phyloP scores from a whole-genome alignment of 352 stramenopile genomes.

The Aphanomyces invadans region DNA sequence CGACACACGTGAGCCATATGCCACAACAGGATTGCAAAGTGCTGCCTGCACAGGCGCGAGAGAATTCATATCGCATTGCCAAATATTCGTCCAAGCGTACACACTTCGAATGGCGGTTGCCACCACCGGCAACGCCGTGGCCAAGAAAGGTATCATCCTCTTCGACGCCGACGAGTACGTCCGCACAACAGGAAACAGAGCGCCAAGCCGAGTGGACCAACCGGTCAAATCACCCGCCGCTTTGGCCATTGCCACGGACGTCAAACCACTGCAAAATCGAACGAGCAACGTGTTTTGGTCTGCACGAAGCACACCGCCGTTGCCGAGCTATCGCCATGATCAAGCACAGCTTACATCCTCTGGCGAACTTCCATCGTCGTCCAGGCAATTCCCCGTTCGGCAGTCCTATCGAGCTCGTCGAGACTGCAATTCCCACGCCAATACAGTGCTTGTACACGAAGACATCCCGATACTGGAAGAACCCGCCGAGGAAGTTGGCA shows the following conservation, averaged over 20 bases:
- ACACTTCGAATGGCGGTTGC: neutral
- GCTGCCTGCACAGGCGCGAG: no score
- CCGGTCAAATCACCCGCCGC: neutral
- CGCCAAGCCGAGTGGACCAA: neutral
- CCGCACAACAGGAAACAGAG: neutral
- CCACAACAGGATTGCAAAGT: no score
- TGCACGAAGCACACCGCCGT: no score
- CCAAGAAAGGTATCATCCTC: constrained; percentile 7
- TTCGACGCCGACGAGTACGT: constrained; percentile 4
- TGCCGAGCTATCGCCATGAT: no score
- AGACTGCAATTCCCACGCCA: neutral
- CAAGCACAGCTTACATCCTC: no score
- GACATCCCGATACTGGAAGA: constrained; percentile 3
- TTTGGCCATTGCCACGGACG: neutral
- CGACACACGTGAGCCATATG: no score
- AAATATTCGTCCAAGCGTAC: neutral
- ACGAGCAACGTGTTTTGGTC: no score
- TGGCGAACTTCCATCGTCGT: no score
- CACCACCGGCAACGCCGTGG: neutral
- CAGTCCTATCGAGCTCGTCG: neutral
- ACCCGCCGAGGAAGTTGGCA: neutral
- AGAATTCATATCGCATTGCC: no score
- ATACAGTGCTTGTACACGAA: neutral
- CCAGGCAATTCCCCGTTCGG: no score
- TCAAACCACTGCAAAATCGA: no score